These are phyloP conservation scores for Termitomyces sp. DNA, from an alignment of 1,284 basidiomycete species.

Conservation along the genomic window DNA sequence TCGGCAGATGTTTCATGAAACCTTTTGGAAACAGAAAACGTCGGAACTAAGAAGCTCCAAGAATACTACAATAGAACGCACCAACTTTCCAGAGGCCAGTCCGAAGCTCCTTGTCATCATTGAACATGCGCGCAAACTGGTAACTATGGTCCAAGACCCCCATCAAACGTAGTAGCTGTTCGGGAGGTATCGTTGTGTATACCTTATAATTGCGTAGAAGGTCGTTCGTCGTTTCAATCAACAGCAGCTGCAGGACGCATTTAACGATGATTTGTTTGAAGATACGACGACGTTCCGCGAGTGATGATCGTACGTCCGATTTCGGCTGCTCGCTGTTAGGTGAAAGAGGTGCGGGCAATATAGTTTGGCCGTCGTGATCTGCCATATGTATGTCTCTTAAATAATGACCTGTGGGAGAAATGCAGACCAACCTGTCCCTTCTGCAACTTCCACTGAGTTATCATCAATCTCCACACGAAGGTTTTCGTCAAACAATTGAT, in stretches of 20 bases:
- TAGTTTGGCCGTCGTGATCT: conserved; percentile 65
- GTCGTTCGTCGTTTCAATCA: conserved; percentile 98
- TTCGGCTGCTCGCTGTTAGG: conserved; percentile 53
- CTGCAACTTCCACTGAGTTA: conserved; percentile 49
- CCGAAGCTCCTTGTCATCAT: conserved; percentile 96
- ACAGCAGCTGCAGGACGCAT: conserved; percentile 94
- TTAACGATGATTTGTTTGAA: conserved; percentile 99
- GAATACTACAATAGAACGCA: conserved; percentile 38
- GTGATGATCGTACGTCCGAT: conserved; percentile 44
- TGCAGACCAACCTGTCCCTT: conserved; percentile 41
- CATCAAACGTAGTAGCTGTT: conserved; percentile 90
- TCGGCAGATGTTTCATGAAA: conserved; percentile 99
- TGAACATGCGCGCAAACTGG: conserved; percentile 95
- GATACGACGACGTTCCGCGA: conserved; percentile 76
- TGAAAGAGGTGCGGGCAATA: conserved; percentile 77
- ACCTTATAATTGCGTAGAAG: conserved; percentile 89
- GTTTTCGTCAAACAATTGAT: conserved; percentile 93
- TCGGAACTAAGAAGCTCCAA: background rate
- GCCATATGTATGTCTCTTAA: conserved; percentile 11
- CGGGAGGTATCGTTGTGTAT: conserved; percentile 91
- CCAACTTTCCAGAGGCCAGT: conserved; percentile 99
- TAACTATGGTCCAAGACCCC: conserved; percentile 95
- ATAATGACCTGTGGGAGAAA: conserved; percentile 4
- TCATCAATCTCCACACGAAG: conserved; percentile 78
- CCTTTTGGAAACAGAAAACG: conserved; percentile 42